Conservation (phyloP, 441 rosid genomes). For the Melastoma candidum region DNA sequence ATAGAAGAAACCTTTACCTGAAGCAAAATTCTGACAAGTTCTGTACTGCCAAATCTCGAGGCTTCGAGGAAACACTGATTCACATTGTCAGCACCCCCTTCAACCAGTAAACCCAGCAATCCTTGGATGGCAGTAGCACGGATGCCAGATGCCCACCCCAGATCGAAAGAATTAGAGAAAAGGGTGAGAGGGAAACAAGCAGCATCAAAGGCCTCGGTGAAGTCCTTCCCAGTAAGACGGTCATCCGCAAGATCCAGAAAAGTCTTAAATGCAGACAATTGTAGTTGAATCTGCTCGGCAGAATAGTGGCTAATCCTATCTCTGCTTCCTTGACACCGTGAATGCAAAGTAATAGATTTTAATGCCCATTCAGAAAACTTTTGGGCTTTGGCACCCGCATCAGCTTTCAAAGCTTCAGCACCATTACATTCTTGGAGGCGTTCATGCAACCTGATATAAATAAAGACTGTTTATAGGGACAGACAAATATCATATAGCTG, state of each 20-base stretch:
- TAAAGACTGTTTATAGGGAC: too few relatives aligned
- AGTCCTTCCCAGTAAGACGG: constrained; percentile 87
- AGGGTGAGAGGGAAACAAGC: constrained; percentile 95
- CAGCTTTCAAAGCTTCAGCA: constrained; percentile 82
- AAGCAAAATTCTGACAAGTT: constrained; percentile 82
- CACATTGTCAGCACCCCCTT: constrained; percentile 93
- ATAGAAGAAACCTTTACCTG: constrained; percentile 38
- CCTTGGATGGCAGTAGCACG: constrained; percentile 82
- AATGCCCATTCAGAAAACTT: constrained; percentile 96
- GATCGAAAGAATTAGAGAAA: constrained; percentile 85
- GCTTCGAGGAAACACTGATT: constrained; percentile 97
- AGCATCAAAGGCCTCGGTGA: constrained; percentile 95
- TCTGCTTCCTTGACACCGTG: constrained; percentile 62
- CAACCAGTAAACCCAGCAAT: constrained; percentile 78
- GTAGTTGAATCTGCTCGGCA: constrained; percentile 76
- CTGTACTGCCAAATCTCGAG: constrained; percentile 94
- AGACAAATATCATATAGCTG: too few relatives aligned
- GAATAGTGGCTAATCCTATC: constrained; percentile 59
- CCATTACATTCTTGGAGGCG: constrained; percentile 90
- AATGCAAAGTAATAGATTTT: constrained; percentile 88
- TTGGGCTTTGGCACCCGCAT: constrained; percentile 86
- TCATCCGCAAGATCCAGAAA: constrained; percentile 80
- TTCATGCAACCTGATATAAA: constrained; percentile 65
- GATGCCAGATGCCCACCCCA: constrained; percentile 95
- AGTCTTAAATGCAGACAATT: constrained; percentile 80